A percentile compares a stretch with the other conserved stretches of the same genome.
Evolutionary conservation across 23 red algal genomes (phyloP).

Genomic region (Gracilariopsis chorda): DNA sequence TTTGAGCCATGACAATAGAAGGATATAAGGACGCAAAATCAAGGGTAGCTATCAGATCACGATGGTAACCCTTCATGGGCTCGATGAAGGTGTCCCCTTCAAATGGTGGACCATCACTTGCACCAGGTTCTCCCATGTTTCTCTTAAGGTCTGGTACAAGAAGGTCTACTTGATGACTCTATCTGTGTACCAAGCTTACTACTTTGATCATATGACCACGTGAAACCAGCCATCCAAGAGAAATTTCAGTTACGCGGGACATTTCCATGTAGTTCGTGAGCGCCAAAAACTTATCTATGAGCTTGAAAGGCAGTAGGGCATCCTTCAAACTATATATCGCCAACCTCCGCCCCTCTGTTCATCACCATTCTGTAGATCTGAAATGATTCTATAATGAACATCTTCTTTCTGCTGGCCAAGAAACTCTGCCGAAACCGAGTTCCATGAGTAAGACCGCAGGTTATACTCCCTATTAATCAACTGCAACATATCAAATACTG

Average conservation of each 20-base stretch:
- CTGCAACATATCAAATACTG: conserved; percentile 94
- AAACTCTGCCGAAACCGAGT: conserved; percentile 93
- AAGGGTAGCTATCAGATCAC: conserved; percentile 72
- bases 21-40: conserved; percentile 95
- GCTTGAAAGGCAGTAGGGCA: conserved; percentile 71
- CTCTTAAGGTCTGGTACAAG: conserved; percentile 73
- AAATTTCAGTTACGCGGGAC: conserved; percentile 85
- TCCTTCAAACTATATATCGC: conserved; percentile 96
- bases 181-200: conserved; percentile 83
- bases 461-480: conserved; percentile 91
- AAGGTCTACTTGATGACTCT: conserved; percentile 51
- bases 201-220: conserved; percentile 97
- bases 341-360: conserved; percentile 84
- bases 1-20: conserved; percentile 95
- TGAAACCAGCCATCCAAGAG: conserved; percentile 81
- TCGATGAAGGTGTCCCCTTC: conserved; percentile 95
- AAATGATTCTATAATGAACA: conserved; percentile 93
- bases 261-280: conserved; percentile 98
- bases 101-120: conserved; percentile 59
- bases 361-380: conserved; percentile 78
- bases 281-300: conserved; percentile 91
- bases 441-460: conserved; percentile 89
- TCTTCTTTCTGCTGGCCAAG: conserved; percentile 95
- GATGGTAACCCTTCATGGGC: conserved; percentile 48
- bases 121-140: conserved; percentile 1